Percentiles rank a stretch among this genome's conserved stretches.
phyloP scores from a whole-genome alignment of 805 yeast genomes.

The Metschnikowia continentalis region DNA sequence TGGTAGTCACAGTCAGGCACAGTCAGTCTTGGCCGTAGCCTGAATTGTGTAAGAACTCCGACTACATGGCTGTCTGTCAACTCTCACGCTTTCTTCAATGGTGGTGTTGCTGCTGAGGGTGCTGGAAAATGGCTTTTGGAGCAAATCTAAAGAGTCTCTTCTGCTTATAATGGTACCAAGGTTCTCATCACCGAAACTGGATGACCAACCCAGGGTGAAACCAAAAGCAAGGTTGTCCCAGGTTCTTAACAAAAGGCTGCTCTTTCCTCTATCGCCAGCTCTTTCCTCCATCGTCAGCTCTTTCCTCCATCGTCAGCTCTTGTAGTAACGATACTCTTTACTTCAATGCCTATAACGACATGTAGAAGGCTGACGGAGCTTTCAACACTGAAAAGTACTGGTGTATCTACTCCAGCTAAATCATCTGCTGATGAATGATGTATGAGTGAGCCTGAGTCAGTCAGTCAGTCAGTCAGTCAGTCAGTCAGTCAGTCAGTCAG shows the following conservation, averaged over 20 bases:
- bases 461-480: too few relatives aligned
- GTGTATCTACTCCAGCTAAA: conserved; percentile 51
- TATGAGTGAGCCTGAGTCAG: too few relatives aligned
- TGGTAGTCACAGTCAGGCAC: too few relatives aligned
- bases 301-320: conserved; percentile 54
- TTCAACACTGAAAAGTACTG: conserved; percentile 76
- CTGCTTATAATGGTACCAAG: conserved; percentile 76
- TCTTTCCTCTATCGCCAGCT: too few relatives aligned
- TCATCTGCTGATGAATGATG: neutral
- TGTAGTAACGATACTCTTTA: conserved; percentile 68
- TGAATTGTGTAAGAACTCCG: conserved; percentile 77
- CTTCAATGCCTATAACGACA: conserved; percentile 84
- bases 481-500: too few relatives aligned
- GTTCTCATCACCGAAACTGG: conserved; percentile 90
- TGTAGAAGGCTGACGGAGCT: conserved; percentile 79
- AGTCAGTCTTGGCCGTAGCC: too few relatives aligned
- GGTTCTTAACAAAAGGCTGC: conserved; percentile 69
- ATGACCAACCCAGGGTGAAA: conserved; percentile 89
- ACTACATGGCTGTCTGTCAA: conserved; percentile 94
- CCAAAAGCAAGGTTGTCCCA: conserved; percentile 79
- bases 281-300: conserved; percentile 25
- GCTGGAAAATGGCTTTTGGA: conserved; percentile 88
- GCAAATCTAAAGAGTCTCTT: conserved; percentile 87
- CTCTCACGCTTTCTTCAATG: conserved; percentile 97
- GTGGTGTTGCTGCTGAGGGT: conserved; percentile 65